Conservation (phyloP, 169 alveolate genomes). For the Babesia bigemina region DNA sequence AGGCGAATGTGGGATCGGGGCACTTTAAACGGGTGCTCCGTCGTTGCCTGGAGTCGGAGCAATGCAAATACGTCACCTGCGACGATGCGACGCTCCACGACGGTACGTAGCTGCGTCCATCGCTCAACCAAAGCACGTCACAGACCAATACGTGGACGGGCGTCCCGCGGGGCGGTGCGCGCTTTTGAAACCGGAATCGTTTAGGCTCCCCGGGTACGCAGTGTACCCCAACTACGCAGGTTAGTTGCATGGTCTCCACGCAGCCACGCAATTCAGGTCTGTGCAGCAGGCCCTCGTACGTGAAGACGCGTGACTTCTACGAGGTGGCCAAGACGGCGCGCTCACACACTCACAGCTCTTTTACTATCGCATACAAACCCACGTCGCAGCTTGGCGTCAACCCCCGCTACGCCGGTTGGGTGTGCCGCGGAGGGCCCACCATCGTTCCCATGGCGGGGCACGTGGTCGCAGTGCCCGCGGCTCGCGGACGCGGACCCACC, state of each 20-base stretch:
- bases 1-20: background rate
- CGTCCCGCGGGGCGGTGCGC: constrained; percentile 3
- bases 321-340: constrained; percentile 59
- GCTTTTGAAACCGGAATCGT: constrained; percentile 35
- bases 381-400: constrained; percentile 28
- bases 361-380: constrained; percentile 46
- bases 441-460: constrained; percentile 69
- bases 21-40: constrained; percentile 7
- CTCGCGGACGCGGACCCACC: background rate
- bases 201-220: constrained; percentile 52
- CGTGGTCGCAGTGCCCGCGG: constrained; percentile 59
- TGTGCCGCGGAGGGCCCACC: constrained; percentile 47
- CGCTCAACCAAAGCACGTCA: background rate
- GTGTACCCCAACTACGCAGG: constrained; percentile 61
- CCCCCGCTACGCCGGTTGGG: constrained; percentile 24
- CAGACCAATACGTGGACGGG: constrained; percentile 16
- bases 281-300: constrained; percentile 46
- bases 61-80: constrained; percentile 46
- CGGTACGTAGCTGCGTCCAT: constrained; percentile 12
- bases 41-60: constrained; percentile 23
- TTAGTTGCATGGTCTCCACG: background rate
- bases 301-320: constrained; percentile 38
- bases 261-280: constrained; percentile 9
- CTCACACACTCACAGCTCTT: constrained; percentile 6
- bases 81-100: constrained; percentile 31